Percentiles rank a stretch among this genome's conserved stretches.
Conservation (phyloP, 345 rosid species). For the Eucalyptus victrix region DNA sequence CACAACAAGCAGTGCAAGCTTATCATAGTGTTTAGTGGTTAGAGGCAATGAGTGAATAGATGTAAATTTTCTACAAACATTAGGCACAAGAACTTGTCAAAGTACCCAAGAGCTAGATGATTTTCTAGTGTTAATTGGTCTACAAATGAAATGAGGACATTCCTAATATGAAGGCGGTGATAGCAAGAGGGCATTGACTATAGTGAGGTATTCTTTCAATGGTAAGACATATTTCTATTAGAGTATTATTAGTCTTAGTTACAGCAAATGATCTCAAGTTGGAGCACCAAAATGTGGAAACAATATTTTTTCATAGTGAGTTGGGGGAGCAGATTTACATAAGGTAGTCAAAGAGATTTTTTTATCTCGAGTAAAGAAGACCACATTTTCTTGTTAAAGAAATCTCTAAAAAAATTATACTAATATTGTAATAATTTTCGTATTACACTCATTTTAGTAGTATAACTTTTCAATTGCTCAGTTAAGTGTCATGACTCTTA, state of each 20-base stretch:
- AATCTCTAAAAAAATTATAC: too few species aligned
- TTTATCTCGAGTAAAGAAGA: too few species aligned
- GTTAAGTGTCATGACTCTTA: too few species aligned
- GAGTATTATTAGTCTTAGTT: not conserved
- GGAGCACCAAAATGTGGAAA: not conserved
- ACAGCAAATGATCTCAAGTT: not conserved
- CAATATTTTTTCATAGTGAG: fast-evolving
- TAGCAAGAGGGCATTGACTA: not conserved
- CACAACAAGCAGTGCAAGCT: not conserved
- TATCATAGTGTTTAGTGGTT: too few species aligned
- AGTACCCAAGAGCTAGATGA: not conserved
- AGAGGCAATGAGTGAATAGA: not conserved
- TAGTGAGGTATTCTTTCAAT: not conserved
- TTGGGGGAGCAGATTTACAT: not conserved
- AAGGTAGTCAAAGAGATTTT: too few species aligned
- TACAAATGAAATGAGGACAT: not conserved
- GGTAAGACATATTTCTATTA: not conserved
- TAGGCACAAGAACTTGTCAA: not conserved
- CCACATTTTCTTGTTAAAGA: too few species aligned
- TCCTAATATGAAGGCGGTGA: not conserved
- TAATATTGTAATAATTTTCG: fast-evolving
- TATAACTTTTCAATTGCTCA: not conserved
- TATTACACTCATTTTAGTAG: not conserved
- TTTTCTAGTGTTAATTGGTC: not conserved
- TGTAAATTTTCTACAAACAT: not conserved